Conservation (phyloP, 78 protist species). For the Acrasis kona region DNA sequence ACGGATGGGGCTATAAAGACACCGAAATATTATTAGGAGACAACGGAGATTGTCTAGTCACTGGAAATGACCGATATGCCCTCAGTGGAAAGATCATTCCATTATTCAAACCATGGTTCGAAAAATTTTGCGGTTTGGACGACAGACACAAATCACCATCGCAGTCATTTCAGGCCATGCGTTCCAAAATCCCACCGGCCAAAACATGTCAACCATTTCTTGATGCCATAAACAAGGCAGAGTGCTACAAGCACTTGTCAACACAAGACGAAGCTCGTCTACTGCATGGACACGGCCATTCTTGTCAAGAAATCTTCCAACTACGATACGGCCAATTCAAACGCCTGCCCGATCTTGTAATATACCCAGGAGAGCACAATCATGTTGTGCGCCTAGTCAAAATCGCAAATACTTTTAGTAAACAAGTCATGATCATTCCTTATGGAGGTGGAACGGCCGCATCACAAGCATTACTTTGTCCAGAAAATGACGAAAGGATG, state of each 20-base stretch:
- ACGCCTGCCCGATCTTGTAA: slow-evolving; percentile 46
- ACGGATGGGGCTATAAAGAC: slow-evolving; percentile 46
- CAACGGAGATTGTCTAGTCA: neutral
- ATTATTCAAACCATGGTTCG: slow-evolving; percentile 21
- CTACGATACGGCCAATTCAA: slow-evolving; percentile 13
- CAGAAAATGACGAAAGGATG: too few relatives aligned
- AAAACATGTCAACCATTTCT: neutral
- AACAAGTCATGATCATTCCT: slow-evolving; percentile 62
- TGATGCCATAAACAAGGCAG: too few relatives aligned
- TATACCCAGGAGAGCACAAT: slow-evolving; percentile 53
- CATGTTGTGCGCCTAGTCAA: slow-evolving; percentile 56
- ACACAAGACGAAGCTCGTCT: slow-evolving; percentile 2
- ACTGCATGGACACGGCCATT: slow-evolving; percentile 6
- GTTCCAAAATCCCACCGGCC: neutral
- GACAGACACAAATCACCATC: neutral
- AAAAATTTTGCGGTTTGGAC: slow-evolving; percentile 5
- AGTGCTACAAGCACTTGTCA: neutral
- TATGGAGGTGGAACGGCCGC: slow-evolving; percentile 71
- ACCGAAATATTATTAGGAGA: slow-evolving; percentile 8
- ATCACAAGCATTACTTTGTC: slow-evolving; percentile 12
- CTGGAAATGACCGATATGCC: slow-evolving; percentile 12
- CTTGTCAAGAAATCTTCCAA: slow-evolving; percentile 18
- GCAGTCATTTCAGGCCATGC: neutral
- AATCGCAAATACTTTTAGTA: slow-evolving; percentile 32
- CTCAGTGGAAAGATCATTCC: slow-evolving; percentile 25